A percentile compares a stretch with the other conserved stretches of the same genome.
These are phyloP conservation scores for Corynespora cassiicola DNA, from an alignment of 2,329 filamentous ascomycete genomes.

Conservation along the genomic window DNA sequence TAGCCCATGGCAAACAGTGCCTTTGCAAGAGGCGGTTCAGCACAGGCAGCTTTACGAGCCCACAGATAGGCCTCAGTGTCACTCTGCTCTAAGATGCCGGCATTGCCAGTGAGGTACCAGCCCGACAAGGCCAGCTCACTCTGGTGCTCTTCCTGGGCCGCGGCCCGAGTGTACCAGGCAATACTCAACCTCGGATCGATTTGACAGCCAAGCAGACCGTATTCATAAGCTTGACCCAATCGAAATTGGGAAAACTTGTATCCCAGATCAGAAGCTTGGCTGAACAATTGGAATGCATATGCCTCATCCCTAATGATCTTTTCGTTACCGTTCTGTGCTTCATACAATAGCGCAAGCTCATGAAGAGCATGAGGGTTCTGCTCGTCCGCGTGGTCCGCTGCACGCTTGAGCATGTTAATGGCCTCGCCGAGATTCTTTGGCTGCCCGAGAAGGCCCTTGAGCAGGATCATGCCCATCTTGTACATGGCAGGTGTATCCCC, in stretches of 20 bases:
- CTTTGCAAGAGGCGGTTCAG: conserved; percentile 78
- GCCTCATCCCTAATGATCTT: conserved; percentile 79
- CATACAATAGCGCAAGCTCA: conserved; percentile 74
- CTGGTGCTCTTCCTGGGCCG: conserved; percentile 92
- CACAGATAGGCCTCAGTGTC: conserved; percentile 97
- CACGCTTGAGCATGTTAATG: conserved; percentile 89
- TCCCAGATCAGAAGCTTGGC: conserved; percentile 83
- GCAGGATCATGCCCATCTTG: conserved; percentile 94
- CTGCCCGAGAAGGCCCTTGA: conserved; percentile 94
- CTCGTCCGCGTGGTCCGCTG: conserved; percentile 82
- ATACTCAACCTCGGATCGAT: conserved; percentile 87
- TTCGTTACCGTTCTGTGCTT: conserved; percentile 66
- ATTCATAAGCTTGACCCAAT: conserved; percentile 87
- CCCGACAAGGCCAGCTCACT: conserved; percentile 70
- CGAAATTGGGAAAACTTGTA: conserved; percentile 97
- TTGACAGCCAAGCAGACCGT: conserved; percentile 80
- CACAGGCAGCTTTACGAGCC: conserved; percentile 90
- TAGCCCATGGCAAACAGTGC: conserved; percentile 99
- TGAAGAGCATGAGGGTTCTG: conserved; percentile 96
- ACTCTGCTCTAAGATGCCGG: conserved; percentile 86
- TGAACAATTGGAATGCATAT: conserved; percentile 83
- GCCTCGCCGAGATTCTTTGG: conserved; percentile 82
- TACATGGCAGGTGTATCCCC: conserved; percentile 97
- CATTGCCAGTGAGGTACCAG: conserved; percentile 90
- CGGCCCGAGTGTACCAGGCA: conserved; percentile 91